Percentiles rank a stretch among this genome's conserved stretches.
These are phyloP conservation scores for Suillus spraguei DNA, from an alignment of 768 basidiomycete genomes.

Conservation along the genomic window DNA sequence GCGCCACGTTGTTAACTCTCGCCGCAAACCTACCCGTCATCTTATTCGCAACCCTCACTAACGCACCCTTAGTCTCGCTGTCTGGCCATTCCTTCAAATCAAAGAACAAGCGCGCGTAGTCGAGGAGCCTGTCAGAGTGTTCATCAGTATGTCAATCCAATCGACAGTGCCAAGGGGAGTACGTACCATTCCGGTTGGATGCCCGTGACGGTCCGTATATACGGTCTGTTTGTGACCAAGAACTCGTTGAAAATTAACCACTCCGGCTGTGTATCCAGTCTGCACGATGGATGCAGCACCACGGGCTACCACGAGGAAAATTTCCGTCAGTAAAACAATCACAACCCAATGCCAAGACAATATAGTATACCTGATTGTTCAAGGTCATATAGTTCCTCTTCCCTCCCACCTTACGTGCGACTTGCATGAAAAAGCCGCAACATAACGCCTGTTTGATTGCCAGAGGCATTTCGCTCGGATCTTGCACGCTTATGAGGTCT, in stretches of 20 bases:
- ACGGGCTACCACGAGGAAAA: slow-evolving; percentile 18
- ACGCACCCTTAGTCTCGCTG: slow-evolving; percentile 69
- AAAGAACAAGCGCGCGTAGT: slow-evolving; percentile 67
- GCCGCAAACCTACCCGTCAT: slow-evolving; percentile 41
- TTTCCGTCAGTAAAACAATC: slow-evolving; percentile 2
- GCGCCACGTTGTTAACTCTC: slow-evolving; percentile 15
- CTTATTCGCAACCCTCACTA: slow-evolving; percentile 60
- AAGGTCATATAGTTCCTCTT: slow-evolving; percentile 87
- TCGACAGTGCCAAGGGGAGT: slow-evolving; percentile 7
- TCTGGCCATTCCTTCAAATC: slow-evolving; percentile 65
- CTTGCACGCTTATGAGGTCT: slow-evolving; percentile 65
- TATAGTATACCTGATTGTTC: slow-evolving; percentile 76
- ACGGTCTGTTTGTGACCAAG: slow-evolving; percentile 85
- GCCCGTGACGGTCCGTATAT: slow-evolving; percentile 91
- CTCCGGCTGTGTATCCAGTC: slow-evolving; percentile 83
- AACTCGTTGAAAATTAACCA: slow-evolving; percentile 97
- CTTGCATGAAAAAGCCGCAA: slow-evolving; percentile 98
- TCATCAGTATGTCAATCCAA: slow-evolving; percentile 10
- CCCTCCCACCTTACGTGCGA: slow-evolving; percentile 93
- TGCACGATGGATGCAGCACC: slow-evolving; percentile 75
- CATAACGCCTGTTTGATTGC: slow-evolving; percentile 84
- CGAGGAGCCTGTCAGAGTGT: slow-evolving; percentile 53
- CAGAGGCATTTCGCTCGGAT: slow-evolving; percentile 69
- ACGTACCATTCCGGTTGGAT: slow-evolving; percentile 84
- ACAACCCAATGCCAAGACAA: neutral